Evolutionary conservation across 805 yeast species (phyloP).

Genomic region (Sungouiella thailandica): DNA sequence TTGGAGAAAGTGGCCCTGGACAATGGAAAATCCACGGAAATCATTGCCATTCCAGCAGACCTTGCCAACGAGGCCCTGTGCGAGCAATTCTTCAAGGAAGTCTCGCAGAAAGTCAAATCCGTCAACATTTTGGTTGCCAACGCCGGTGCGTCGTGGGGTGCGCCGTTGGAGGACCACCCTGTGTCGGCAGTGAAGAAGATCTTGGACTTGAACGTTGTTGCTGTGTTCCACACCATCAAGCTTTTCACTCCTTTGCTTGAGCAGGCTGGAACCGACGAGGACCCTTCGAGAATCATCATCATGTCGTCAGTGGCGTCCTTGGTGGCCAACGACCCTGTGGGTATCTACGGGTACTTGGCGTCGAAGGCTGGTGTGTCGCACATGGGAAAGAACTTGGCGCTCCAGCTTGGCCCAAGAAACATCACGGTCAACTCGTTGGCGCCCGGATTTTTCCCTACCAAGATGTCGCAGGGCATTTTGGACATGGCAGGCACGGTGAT

Average conservation of each 20-base stretch:
- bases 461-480: slow-evolving; percentile 66
- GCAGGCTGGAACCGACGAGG: slow-evolving; percentile 45
- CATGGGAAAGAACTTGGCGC: slow-evolving; percentile 57
- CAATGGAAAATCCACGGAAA: slow-evolving; percentile 24
- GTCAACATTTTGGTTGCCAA: slow-evolving; percentile 67
- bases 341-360: slow-evolving; percentile 66
- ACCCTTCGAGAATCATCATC: slow-evolving; percentile 61
- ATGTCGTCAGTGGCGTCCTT: slow-evolving; percentile 65
- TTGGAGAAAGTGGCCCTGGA: slow-evolving; percentile 34
- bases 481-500: slow-evolving; percentile 45
- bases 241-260: slow-evolving; percentile 54
- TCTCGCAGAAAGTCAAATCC: slow-evolving; percentile 34
- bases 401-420: slow-evolving; percentile 61
- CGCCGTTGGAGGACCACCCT: slow-evolving; percentile 55
- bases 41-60: slow-evolving; percentile 53
- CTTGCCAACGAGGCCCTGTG: slow-evolving; percentile 47
- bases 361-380: slow-evolving; percentile 75
- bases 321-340: slow-evolving; percentile 41
- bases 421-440: slow-evolving; percentile 68
- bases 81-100: slow-evolving; percentile 37
- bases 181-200: slow-evolving; percentile 59
- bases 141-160: slow-evolving; percentile 82
- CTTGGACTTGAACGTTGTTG: slow-evolving; percentile 56
- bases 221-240: slow-evolving; percentile 65
- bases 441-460: slow-evolving; percentile 74